Percentiles rank a stretch among this genome's conserved stretches.
phyloP scores from a whole-genome alignment of 345 rosid species.

The Acer negundo region DNA sequence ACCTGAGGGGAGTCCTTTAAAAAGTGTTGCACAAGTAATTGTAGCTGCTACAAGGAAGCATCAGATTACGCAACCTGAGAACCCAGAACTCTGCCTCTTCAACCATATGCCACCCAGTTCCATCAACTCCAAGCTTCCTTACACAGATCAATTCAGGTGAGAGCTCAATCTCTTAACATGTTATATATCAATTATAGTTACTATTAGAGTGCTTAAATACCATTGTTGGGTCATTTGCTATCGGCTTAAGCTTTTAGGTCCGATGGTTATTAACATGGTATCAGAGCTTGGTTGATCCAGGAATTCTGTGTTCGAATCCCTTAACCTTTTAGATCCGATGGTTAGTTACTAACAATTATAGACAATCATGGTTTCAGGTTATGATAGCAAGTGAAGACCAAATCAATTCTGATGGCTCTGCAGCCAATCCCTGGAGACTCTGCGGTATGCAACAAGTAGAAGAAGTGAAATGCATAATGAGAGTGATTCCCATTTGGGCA shows the following conservation, averaged over 20 bases:
- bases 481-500: conserved; percentile 65
- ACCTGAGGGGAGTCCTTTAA: conserved; percentile 42
- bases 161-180: neutral
- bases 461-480: conserved; percentile 59
- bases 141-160: conserved; percentile 35
- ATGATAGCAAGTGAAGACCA: conserved; percentile 42
- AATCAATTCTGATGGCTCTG: conserved; percentile 49
- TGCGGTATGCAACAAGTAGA: conserved; percentile 73
- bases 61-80: conserved; percentile 15
- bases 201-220: no score
- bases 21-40: conserved; percentile 33
- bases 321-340: no score
- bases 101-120: conserved; percentile 23
- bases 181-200: no score
- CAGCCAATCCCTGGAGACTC: conserved; percentile 53
- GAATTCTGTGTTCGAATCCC: no score
- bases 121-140: conserved; percentile 28
- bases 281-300: no score
- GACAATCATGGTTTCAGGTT: conserved; percentile 39
- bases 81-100: conserved; percentile 21
- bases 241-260: no score
- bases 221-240: no score
- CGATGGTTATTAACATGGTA: no score
- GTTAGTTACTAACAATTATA: no score
- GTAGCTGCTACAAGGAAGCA: conserved; percentile 32